phyloP scores from a whole-genome alignment of 345 rosid genomes.

The Schrenkiella parvula region DNA sequence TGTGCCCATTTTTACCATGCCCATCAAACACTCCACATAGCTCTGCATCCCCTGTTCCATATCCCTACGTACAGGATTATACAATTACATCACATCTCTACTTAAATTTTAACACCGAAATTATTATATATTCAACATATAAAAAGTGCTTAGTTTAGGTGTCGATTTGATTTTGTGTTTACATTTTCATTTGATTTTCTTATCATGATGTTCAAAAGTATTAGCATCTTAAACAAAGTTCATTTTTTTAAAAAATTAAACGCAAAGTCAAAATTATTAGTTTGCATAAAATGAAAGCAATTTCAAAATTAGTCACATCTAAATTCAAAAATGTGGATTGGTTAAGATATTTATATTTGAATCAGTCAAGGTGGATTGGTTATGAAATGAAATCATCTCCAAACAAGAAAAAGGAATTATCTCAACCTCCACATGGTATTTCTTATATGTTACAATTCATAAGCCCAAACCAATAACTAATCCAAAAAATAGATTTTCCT shows the following conservation, averaged over 20 bases:
- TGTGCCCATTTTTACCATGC: constrained; percentile 79
- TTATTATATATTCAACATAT: too few species aligned
- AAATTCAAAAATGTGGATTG: not conserved
- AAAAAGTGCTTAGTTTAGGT: not conserved
- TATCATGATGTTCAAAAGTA: too few species aligned
- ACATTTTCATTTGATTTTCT: not conserved
- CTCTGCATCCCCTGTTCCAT: constrained; percentile 48
- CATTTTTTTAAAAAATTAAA: too few species aligned
- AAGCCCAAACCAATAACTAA: not conserved
- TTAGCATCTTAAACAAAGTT: too few species aligned
- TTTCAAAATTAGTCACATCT: not conserved
- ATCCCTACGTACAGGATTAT: constrained; percentile 40
- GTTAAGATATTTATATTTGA: too few species aligned
- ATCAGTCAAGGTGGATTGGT: not conserved
- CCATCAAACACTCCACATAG: constrained; percentile 88
- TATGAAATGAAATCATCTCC: not conserved
- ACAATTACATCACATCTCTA: not conserved
- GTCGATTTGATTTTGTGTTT: not conserved
- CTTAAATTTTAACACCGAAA: not conserved
- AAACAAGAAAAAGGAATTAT: not conserved
- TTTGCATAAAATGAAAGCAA: not conserved
- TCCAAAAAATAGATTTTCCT: not conserved
- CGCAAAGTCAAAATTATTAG: too few species aligned
- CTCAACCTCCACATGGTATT: not conserved
- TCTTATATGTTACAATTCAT: not conserved